Percentiles rank a stretch among this genome's conserved stretches.
These are phyloP conservation scores for Solanum megistacrolobum DNA, from an alignment of 257 asterid genomes.

Conservation along the genomic window DNA sequence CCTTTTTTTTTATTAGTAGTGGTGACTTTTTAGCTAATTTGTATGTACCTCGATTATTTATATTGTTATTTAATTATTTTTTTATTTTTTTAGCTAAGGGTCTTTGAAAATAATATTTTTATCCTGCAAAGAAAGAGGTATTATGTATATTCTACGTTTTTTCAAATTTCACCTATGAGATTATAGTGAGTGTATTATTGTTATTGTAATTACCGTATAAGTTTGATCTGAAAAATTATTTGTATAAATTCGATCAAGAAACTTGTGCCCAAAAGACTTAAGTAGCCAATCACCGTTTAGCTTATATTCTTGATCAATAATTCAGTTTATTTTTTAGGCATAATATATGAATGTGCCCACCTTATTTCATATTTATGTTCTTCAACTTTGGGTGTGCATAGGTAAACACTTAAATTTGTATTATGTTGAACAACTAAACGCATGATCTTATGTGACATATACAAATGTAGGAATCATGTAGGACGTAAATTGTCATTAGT, in stretches of 20 bases:
- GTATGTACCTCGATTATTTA: background rate
- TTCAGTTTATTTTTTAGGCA: background rate
- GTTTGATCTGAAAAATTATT: background rate
- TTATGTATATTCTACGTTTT: background rate
- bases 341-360: no score
- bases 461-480: no score
- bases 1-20: background rate
- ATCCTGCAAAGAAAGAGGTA: background rate
- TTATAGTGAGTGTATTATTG: background rate
- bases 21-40: background rate
- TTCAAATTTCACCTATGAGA: no score
- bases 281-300: background rate
- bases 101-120: background rate
- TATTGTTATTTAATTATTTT: background rate
- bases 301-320: background rate
- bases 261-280: background rate
- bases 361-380: no score
- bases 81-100: background rate
- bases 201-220: background rate
- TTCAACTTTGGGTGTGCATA: no score
- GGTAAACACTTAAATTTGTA: no score
- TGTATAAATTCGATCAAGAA: background rate
- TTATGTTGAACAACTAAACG: no score
- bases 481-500: no score
- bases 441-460: no score